Percentiles rank a stretch among this genome's conserved stretches.
Evolutionary conservation across 331 rosid species (phyloP).

Genomic region (Spiraea crenata): DNA sequence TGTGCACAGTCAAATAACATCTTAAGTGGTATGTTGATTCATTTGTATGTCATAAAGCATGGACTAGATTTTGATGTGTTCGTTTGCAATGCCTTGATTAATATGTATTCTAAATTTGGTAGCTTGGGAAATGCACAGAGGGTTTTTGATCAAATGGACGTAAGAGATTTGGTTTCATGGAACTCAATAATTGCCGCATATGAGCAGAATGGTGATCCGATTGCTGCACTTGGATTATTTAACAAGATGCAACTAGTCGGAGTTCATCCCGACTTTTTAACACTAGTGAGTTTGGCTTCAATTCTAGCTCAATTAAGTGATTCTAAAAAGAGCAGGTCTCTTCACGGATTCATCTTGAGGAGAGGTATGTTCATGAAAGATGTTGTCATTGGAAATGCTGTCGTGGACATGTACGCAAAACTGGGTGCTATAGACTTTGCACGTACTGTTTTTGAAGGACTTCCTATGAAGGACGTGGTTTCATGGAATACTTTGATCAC

Average conservation of each 20-base stretch:
- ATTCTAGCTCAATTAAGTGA: conserved; percentile 39
- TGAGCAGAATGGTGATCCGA: conserved; percentile 43
- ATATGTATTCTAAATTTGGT: conserved; percentile 54
- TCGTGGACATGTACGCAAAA: conserved; percentile 52
- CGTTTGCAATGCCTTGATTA: conserved; percentile 47
- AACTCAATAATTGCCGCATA: conserved; percentile 44
- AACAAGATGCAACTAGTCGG: conserved; percentile 27
- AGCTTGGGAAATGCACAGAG: conserved; percentile 29
- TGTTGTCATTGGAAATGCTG: conserved; percentile 44
- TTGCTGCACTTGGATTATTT: conserved; percentile 33
- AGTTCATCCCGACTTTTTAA: conserved; percentile 34
- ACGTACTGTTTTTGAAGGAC: conserved; percentile 35
- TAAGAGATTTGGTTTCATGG: conserved; percentile 50
- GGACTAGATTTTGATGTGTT: conserved; percentile 40
- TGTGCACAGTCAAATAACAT: conserved; percentile 37
- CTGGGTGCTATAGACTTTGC: conserved; percentile 38
- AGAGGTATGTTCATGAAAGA: conserved; percentile 39
- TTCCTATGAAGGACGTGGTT: conserved; percentile 36
- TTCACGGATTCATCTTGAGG: conserved; percentile 43
- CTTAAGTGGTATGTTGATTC: conserved; percentile 39
- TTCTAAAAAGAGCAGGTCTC: conserved; percentile 22
- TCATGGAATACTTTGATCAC: conserved; percentile 53
- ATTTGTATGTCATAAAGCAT: conserved; percentile 42
- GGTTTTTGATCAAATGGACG: conserved; percentile 37
- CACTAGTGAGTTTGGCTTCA: conserved; percentile 49